Percentiles rank a stretch among this genome's conserved stretches.
Conservation (phyloP, 2,329 filamentous ascomycete genomes). For the Xylariaceae sp. region DNA sequence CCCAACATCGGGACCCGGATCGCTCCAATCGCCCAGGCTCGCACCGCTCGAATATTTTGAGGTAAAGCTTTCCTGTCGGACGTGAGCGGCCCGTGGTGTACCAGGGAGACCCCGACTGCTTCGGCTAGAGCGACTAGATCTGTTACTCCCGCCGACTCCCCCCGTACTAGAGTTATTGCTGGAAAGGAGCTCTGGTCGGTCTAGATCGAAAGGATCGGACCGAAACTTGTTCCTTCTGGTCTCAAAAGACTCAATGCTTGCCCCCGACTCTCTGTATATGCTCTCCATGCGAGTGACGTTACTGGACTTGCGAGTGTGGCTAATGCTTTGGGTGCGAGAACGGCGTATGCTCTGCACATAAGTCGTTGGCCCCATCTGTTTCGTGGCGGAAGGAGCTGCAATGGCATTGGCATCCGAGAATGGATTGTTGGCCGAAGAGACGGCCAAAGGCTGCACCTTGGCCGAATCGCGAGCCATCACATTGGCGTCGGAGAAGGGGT, state of each 20-base stretch:
- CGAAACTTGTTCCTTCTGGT: slow-evolving; percentile 50
- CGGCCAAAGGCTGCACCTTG: slow-evolving; percentile 33
- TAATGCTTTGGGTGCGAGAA: slow-evolving; percentile 44
- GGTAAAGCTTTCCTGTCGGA: slow-evolving; percentile 35
- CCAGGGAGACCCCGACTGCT: slow-evolving; percentile 16
- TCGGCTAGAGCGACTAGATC: slow-evolving; percentile 17
- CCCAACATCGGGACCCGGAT: slow-evolving; percentile 52
- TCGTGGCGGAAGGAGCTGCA: slow-evolving; percentile 24
- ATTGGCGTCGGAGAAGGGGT: slow-evolving; percentile 49
- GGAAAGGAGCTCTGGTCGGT: slow-evolving; percentile 43
- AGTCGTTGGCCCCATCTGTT: slow-evolving; percentile 23
- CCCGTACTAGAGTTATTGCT: slow-evolving; percentile 18
- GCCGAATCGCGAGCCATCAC: slow-evolving; percentile 33
- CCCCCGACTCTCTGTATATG: slow-evolving; percentile 40
- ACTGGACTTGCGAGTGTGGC: slow-evolving; percentile 21
- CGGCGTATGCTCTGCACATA: slow-evolving; percentile 46
- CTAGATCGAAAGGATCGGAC: slow-evolving; percentile 63
- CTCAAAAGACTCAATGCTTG: slow-evolving; percentile 37
- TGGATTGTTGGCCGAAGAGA: slow-evolving; percentile 34
- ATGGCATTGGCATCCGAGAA: slow-evolving; percentile 49
- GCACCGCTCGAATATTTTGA: slow-evolving; percentile 47
- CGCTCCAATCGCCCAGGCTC: slow-evolving; percentile 45
- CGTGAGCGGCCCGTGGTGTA: slow-evolving; percentile 29
- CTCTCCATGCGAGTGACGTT: slow-evolving; percentile 30
- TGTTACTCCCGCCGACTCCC: slow-evolving; percentile 26